Conservation (phyloP, 345 rosid genomes). For the Odontarrhena argentea region DNA sequence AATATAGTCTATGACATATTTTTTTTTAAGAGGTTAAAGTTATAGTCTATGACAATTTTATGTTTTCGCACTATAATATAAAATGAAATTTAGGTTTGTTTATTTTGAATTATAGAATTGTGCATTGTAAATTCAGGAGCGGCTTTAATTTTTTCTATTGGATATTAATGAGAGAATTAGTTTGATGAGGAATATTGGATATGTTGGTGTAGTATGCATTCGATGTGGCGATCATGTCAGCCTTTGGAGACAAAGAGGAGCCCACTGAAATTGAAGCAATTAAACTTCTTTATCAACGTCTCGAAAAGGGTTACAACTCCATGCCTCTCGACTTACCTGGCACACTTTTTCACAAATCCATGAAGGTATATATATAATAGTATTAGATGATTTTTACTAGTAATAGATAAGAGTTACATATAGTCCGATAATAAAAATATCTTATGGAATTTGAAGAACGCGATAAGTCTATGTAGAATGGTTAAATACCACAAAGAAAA, state of each 20-base stretch:
- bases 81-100: too few species aligned
- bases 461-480: conserved; percentile 15
- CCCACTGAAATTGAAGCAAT: conserved; percentile 57
- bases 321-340: conserved; percentile 91
- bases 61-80: too few species aligned
- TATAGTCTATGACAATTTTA: too few species aligned
- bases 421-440: neutral
- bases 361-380: conserved; percentile 54
- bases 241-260: conserved; percentile 62
- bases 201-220: conserved; percentile 70
- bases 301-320: conserved; percentile 89
- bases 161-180: conserved; percentile 6
- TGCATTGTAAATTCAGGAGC: neutral
- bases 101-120: too few species aligned
- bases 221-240: conserved; percentile 89
- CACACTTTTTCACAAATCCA: conserved; percentile 76
- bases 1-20: too few species aligned
- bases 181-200: conserved; percentile 6
- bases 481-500: conserved; percentile 16
- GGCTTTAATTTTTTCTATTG: neutral
- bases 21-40: too few species aligned
- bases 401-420: too few species aligned
- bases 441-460: neutral
- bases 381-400: too few species aligned
- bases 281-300: conserved; percentile 63